Conservation (phyloP, 805 yeast species). For the Kodamaea leandrae region DNA sequence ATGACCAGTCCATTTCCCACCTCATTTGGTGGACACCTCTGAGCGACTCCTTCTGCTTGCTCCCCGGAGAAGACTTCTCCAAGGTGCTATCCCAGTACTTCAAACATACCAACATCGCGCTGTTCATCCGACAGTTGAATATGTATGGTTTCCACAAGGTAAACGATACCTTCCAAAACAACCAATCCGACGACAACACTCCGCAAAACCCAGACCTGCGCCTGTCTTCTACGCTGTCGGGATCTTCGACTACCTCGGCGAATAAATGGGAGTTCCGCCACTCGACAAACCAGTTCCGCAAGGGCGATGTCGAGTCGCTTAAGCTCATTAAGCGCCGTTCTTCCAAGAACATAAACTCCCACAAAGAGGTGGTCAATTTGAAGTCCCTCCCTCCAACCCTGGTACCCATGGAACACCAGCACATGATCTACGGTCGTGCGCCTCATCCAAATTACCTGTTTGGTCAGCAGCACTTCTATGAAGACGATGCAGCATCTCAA, state of each 20-base stretch:
- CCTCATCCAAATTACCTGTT: conserved; percentile 6
- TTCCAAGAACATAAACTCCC: conserved; percentile 35
- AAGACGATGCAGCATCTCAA: too few species aligned
- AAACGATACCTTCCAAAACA: conserved; percentile 36
- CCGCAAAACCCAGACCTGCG: conserved; percentile 8
- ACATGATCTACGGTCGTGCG: conserved; percentile 10
- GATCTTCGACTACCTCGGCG: conserved; percentile 21
- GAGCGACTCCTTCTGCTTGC: conserved; percentile 71
- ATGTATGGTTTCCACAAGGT: conserved; percentile 49
- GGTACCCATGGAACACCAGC: conserved; percentile 16
- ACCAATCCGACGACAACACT: conserved; percentile 12
- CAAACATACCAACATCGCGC: conserved; percentile 45
- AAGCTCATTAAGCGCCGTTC: conserved; percentile 78
- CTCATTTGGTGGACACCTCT: conserved; percentile 82
- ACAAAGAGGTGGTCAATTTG: conserved; percentile 38
- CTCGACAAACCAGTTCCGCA: conserved; percentile 69
- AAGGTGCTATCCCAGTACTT: conserved; percentile 61
- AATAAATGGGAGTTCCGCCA: conserved; percentile 85
- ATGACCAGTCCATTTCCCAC: conserved; percentile 67
- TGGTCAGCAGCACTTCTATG: conserved; percentile 6
- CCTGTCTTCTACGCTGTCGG: conserved; percentile 12
- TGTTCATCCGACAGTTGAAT: conserved; percentile 42
- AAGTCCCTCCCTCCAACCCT: conserved; percentile 32
- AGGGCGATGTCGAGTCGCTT: conserved; percentile 75
- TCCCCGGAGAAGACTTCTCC: conserved; percentile 84